A percentile compares a stretch with the other conserved stretches of the same genome.
Evolutionary conservation across 441 rosid genomes (phyloP).

Genomic region (Populus tomentosa): DNA sequence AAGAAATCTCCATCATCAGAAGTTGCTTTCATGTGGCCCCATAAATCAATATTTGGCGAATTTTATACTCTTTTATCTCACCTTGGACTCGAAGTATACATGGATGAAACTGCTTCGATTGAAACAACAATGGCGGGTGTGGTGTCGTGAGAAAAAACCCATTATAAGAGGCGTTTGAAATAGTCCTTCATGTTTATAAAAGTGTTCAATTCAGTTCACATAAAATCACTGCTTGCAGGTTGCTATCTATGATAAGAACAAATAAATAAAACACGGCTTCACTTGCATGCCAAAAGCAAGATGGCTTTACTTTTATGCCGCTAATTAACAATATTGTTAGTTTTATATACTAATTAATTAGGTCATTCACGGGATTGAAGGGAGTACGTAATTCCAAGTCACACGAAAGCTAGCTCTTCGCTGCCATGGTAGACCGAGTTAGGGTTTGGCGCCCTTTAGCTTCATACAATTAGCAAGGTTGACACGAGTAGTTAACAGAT

Average conservation of each 20-base stretch:
- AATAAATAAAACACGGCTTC: too few species aligned
- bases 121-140: background rate
- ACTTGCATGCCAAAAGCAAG: background rate
- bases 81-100: background rate
- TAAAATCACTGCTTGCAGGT: too few species aligned
- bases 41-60: background rate
- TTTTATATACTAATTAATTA: too few species aligned
- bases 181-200: too few species aligned
- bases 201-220: background rate
- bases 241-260: background rate
- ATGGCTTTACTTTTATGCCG: too few species aligned
- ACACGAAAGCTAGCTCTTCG: too few species aligned
- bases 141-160: background rate
- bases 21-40: conserved; percentile 11
- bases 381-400: too few species aligned
- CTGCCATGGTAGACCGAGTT: background rate
- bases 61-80: conserved; percentile 3
- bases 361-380: too few species aligned
- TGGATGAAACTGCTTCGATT: conserved; percentile 11
- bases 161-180: background rate
- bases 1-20: conserved; percentile 1
- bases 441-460: background rate
- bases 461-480: background rate
- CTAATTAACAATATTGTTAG: too few species aligned
- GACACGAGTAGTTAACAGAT: too few species aligned